These are phyloP conservation scores for Diaporthe destruens DNA, from an alignment of 2,329 filamentous ascomycete species.

Conservation along the genomic window DNA sequence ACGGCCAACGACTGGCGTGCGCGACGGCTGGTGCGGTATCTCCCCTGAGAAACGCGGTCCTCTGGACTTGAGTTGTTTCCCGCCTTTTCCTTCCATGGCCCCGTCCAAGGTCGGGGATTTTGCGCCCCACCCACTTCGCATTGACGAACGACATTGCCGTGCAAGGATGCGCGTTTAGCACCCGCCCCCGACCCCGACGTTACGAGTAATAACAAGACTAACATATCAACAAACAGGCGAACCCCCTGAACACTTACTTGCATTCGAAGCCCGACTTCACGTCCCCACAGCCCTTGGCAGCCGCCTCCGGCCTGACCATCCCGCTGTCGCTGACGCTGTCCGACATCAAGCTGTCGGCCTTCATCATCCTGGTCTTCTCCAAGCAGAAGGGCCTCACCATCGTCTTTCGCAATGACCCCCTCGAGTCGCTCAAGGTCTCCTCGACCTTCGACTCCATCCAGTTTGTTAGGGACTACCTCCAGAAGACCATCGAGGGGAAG, in stretches of 20 bases:
- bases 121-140: conserved; percentile 47
- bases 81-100: conserved; percentile 31
- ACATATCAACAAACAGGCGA: conserved; percentile 75
- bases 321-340: conserved; percentile 97
- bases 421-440: conserved; percentile 97
- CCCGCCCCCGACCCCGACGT: conserved; percentile 45
- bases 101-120: conserved; percentile 38
- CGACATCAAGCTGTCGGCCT: conserved; percentile 94
- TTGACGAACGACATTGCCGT: conserved; percentile 50
- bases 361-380: conserved; percentile 97
- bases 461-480: conserved; percentile 96
- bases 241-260: conserved; percentile 95
- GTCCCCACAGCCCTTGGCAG: conserved; percentile 91
- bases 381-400: conserved; percentile 96
- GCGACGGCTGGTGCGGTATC: conserved; percentile 13
- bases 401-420: conserved; percentile 96
- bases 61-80: conserved; percentile 7
- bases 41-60: conserved; percentile 9
- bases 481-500: conserved; percentile 95
- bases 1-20: background rate
- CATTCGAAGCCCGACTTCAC: conserved; percentile 92
- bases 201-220: conserved; percentile 58
- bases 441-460: conserved; percentile 99
- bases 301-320: conserved; percentile 92
- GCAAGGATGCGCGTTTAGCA: conserved; percentile 53